Base-by-base conservation (phyloP, 345 rosid species). In the Noccaea caerulescens region DNA sequence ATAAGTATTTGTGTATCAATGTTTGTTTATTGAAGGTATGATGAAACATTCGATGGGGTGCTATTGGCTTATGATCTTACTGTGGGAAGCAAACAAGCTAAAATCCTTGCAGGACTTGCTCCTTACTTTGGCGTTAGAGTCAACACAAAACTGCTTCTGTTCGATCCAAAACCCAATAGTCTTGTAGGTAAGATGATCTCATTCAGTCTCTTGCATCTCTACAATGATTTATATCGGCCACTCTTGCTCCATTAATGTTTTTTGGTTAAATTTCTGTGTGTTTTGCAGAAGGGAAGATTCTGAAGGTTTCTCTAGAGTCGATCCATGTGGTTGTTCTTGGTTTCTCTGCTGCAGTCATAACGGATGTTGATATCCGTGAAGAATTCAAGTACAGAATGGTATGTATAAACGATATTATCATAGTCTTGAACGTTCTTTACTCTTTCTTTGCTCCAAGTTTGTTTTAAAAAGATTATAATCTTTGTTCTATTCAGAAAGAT, bases 321-420 rank as follows among this genome's bases (percentile, higher is more conserved):
- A 86, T 94, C 66, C 93, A 89, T 75, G 72, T 67, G 11, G 76
- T 89, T 63, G 82, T 94, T 84, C 96, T 94, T 42, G 97, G 93
- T 36, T 89, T 94, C 69, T 83, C 97, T 2, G 89, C 96, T 71
- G 92, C 92, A 5, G 80, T 84, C 14, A 76, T 94, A 64, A 70
- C 79, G 2, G 84, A 87, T 20, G 74, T 84, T 58, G 86, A 89
- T 67, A 84, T 89, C 50, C 88, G 90, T 34, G 80, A 85, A 63
- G 93, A 94, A n/a, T 85, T 92, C 72, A 76, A 77, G 58, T 86
- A 79, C 75, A 83, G 45, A 73, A 41, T 58, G 62, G 96, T 86
- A 71, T 75, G 84, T 49, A 30, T 13, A n/a, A 47, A 25, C 9
- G 10, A 72, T 55, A 20, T 27, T 27, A 25, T 25, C 27, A 25